A percentile compares a stretch with the other conserved stretches of the same genome.
These are phyloP conservation scores for Irpex lacteus DNA, from an alignment of 1,284 basidiomycete genomes.

Conservation along the genomic window DNA sequence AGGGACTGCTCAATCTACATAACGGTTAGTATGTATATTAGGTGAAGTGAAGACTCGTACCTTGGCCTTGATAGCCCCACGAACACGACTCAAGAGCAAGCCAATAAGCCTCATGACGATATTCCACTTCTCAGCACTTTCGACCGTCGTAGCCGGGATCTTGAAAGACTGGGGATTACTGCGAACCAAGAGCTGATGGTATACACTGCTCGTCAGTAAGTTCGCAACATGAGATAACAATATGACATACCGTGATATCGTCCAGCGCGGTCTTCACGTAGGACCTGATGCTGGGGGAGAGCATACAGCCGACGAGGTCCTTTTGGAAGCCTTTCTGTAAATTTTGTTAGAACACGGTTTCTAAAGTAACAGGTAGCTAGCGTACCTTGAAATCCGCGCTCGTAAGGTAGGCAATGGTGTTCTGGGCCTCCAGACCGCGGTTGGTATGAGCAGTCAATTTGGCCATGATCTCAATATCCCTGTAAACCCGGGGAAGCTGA, in stretches of 20 bases:
- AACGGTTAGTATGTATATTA: not conserved
- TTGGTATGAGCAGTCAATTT: not conserved
- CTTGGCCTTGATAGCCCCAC: not conserved
- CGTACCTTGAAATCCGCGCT: not conserved
- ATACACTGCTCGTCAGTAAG: not conserved
- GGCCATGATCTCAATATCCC: not conserved
- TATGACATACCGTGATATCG: not conserved
- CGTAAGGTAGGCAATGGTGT: not conserved
- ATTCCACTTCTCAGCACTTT: not conserved
- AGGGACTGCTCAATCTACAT: not conserved
- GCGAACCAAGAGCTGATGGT: not conserved
- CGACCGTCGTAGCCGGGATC: not conserved
- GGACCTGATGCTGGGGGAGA: not conserved
- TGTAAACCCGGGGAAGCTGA: not conserved
- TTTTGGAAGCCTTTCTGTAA: not conserved
- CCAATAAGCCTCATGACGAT: not conserved
- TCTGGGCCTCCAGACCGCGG: not conserved
- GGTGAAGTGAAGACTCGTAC: not conserved
- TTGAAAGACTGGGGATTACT: not conserved
- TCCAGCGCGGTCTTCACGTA: not conserved
- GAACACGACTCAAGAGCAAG: not conserved
- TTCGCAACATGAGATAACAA: not conserved
- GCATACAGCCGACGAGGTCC: not conserved
- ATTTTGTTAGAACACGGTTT: not conserved
- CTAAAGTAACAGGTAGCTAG: not conserved